Evolutionary conservation across 176 grass and related monocot species (phyloP).

Genomic region (Oryza meyeriana): DNA sequence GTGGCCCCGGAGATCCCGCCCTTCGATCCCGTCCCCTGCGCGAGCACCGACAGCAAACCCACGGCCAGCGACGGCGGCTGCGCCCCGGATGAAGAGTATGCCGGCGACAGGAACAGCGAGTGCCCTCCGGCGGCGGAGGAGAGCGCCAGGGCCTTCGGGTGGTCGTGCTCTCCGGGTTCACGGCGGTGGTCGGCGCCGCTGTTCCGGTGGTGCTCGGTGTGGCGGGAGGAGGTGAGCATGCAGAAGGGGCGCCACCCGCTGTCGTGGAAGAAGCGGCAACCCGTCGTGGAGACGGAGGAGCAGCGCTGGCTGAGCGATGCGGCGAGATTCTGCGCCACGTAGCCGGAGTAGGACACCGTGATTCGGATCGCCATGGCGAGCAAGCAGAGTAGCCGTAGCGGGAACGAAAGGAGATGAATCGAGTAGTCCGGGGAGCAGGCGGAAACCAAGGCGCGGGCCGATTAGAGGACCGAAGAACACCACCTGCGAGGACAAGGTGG

Average conservation of each 20-base stretch:
- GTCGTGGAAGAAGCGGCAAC: slow-evolving; percentile 47
- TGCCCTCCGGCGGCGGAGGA: slow-evolving; percentile 10
- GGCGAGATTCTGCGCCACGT: slow-evolving; percentile 68
- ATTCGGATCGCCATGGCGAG: slow-evolving; percentile 89
- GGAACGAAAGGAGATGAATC: slow-evolving; percentile 28
- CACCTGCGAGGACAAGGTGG: background rate
- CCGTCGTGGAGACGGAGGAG: slow-evolving; percentile 36
- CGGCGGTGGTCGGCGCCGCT: background rate
- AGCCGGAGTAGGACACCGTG: slow-evolving; percentile 82
- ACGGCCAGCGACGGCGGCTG: slow-evolving; percentile 26
- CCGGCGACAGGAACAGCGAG: slow-evolving; percentile 30
- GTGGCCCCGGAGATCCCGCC: slow-evolving; percentile 20
- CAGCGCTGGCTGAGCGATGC: slow-evolving; percentile 36
- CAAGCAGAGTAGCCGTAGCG: slow-evolving; percentile 47
- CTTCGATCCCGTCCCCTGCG: slow-evolving; percentile 34
- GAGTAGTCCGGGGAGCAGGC: slow-evolving; percentile 10
- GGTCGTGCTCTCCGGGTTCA: slow-evolving; percentile 30
- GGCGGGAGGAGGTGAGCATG: slow-evolving; percentile 51
- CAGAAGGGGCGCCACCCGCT: slow-evolving; percentile 56
- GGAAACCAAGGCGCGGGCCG: background rate
- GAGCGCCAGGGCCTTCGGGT: slow-evolving; percentile 27
- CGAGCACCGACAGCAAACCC: slow-evolving; percentile 58
- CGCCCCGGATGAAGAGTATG: slow-evolving; percentile 47
- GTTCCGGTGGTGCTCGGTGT: slow-evolving; percentile 29
- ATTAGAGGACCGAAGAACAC: background rate